A percentile compares a stretch with the other conserved stretches of the same genome.
Evolutionary conservation across 2,329 filamentous ascomycete genomes (phyloP).

Genomic region (Aureobasidium sp.): DNA sequence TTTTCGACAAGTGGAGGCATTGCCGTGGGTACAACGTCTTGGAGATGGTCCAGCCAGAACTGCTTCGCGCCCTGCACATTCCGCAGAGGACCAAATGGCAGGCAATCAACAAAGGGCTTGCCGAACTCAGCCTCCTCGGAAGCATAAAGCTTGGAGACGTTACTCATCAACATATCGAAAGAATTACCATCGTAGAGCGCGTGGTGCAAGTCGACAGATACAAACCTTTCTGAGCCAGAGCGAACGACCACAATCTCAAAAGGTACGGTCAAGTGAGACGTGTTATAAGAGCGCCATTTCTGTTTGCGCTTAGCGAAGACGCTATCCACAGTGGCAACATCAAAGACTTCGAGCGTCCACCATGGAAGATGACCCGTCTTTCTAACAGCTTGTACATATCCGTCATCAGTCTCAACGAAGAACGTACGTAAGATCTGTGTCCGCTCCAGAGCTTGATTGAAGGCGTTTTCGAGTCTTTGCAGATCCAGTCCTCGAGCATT

Average conservation of each 20-base stretch:
- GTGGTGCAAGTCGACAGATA: conserved; percentile 72
- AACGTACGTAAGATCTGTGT: conserved; percentile 63
- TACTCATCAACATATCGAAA: conserved; percentile 58
- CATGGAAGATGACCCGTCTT: conserved; percentile 18
- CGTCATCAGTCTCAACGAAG: conserved; percentile 67
- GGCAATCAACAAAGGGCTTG: conserved; percentile 57
- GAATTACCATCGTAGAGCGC: conserved; percentile 81
- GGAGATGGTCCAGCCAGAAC: conserved; percentile 63
- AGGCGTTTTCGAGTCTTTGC: conserved; percentile 48
- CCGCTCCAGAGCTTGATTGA: conserved; percentile 45
- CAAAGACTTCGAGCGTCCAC: conserved; percentile 38
- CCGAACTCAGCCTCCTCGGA: conserved; percentile 26
- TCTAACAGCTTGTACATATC: conserved; percentile 66
- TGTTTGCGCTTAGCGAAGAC: conserved; percentile 33
- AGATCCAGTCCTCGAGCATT: conserved; percentile 44
- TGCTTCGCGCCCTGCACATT: conserved; percentile 39
- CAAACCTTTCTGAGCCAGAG: conserved; percentile 26
- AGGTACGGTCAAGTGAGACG: conserved; percentile 42
- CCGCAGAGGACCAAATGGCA: conserved; percentile 63
- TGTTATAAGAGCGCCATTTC: conserved; percentile 51
- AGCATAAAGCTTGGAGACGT: conserved; percentile 49
- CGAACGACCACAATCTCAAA: conserved; percentile 44
- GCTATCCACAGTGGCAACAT: conserved; percentile 27
- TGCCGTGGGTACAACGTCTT: conserved; percentile 25
- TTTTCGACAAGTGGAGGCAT: conserved; percentile 26